phyloP scores from a whole-genome alignment of 2,329 filamentous ascomycete species.

The Chrysoporthe deuterocubensis region DNA sequence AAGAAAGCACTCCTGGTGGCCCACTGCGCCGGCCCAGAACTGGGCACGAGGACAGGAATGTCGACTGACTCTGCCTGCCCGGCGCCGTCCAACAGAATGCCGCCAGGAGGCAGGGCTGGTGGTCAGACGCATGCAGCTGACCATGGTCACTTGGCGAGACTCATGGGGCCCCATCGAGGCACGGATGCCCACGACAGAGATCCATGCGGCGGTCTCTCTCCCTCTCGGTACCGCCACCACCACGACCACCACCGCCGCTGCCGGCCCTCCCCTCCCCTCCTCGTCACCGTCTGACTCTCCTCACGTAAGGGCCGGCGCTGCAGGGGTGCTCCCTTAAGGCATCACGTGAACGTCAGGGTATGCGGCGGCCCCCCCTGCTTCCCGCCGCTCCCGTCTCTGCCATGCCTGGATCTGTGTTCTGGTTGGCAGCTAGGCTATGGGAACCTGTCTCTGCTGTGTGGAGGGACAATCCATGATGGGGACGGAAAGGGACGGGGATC shows the following conservation, averaged over 20 bases:
- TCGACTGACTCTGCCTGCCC: not conserved
- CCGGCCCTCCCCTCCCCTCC: not conserved
- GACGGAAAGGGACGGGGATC: constrained; percentile 11
- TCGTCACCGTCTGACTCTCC: constrained; percentile 9
- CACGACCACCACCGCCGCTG: no score
- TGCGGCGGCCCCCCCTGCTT: constrained; percentile 24
- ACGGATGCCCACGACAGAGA: not conserved
- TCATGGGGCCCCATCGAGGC: constrained; percentile 9
- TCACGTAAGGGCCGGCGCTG: constrained; percentile 3
- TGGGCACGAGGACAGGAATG: not conserved
- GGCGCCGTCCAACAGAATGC: not conserved
- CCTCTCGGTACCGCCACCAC: constrained; percentile 2
- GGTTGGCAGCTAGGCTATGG: constrained; percentile 25
- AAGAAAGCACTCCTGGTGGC: not conserved
- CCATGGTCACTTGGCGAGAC: not conserved
- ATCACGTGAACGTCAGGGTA: constrained; percentile 26
- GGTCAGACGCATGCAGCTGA: constrained; percentile 5
- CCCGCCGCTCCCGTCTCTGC: constrained; percentile 26
- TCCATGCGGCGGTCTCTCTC: not conserved
- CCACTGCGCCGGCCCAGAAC: not conserved
- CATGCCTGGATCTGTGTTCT: constrained; percentile 25
- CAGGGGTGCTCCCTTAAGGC: constrained; percentile 24
- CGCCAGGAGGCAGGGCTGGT: not conserved
- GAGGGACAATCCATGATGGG: constrained; percentile 25
- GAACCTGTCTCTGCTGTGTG: constrained; percentile 15